These are phyloP conservation scores for Metschnikowia lunata DNA, from an alignment of 805 yeast species.

Conservation along the genomic window DNA sequence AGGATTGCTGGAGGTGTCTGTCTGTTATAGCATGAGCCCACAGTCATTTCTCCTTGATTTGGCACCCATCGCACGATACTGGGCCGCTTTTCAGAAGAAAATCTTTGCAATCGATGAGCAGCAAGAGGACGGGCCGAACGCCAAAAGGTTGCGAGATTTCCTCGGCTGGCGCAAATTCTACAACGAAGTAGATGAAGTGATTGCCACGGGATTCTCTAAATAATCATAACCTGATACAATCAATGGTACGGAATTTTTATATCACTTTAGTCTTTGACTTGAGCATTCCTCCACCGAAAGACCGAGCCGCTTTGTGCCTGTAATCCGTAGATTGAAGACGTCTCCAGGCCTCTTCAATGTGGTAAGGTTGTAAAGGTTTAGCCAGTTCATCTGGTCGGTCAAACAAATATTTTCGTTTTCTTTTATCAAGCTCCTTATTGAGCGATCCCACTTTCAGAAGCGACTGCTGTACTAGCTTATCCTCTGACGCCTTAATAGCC, in stretches of 20 bases:
- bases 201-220: slow-evolving; percentile 10
- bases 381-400: slow-evolving; percentile 87
- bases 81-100: slow-evolving; percentile 31
- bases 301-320: slow-evolving; percentile 59
- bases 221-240: background rate
- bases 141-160: slow-evolving; percentile 23
- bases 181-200: slow-evolving; percentile 13
- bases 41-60: slow-evolving; percentile 28
- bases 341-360: slow-evolving; percentile 88
- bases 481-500: slow-evolving; percentile 68
- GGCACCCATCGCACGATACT: slow-evolving; percentile 29
- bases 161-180: slow-evolving; percentile 36
- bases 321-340: slow-evolving; percentile 56
- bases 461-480: slow-evolving; percentile 30
- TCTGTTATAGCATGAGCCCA: slow-evolving; percentile 22
- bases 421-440: slow-evolving; percentile 26
- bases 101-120: slow-evolving; percentile 22
- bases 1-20: slow-evolving; percentile 35
- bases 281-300: slow-evolving; percentile 67
- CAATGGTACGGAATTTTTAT: background rate
- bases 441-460: slow-evolving; percentile 21
- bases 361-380: slow-evolving; percentile 71
- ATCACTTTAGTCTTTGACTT: slow-evolving; percentile 50
- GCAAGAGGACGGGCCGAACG: slow-evolving; percentile 8
- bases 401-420: slow-evolving; percentile 54